Evolutionary conservation across 495 filamentous ascomycete species (phyloP), one percentile per base, ranked within the genome.

Genomic region (Hypomontagnella monticulosa): DNA sequence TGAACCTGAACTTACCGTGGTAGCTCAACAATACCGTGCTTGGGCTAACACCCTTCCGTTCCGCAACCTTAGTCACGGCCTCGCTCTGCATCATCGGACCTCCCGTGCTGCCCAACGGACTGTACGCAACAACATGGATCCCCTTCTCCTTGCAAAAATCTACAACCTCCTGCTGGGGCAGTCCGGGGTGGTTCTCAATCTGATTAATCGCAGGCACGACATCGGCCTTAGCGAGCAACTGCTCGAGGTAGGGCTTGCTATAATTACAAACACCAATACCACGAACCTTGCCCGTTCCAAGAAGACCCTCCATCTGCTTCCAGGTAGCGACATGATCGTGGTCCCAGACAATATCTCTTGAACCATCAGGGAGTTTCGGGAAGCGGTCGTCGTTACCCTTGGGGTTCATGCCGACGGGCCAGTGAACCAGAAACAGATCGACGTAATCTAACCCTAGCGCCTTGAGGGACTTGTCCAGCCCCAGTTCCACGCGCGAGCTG

Each of bases 261-360:
- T 92, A 94, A 78, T 97, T 96, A 61, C 85, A 90, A 23, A 96
- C 90, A 50, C 92, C 92, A 64, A 96, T 93, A 14, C 89, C 87
- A 75, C 83, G 87, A 49, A 83, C 81, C 79, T 93, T 93, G 61
- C 88, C 88, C 0, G 84, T 87, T 10, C 63, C 73, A 0, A 89
- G 72, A 6, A 95, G 81, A 69, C 84, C 85, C 79, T 96, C 92
- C 87, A 96, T 91, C 73, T 80, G 84, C 77, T 88, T 88, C 89
- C 89, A 95, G 49, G 91, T 93, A 15, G 88, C 82, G 55, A 90
- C 76, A 70, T 93, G 88, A 44, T 84, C 84, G 79, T 86, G 85
- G 64, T 73, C 74, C 72, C 80, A 83, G 67, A 87, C 79, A 42
- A 93, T 85, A 68, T 93, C 90, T 3, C 91, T 83, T 34, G 79